Percentiles rank a stretch among this genome's conserved stretches.
Conservation (phyloP, 305 asterid species). For the Fraxinus platypoda region DNA sequence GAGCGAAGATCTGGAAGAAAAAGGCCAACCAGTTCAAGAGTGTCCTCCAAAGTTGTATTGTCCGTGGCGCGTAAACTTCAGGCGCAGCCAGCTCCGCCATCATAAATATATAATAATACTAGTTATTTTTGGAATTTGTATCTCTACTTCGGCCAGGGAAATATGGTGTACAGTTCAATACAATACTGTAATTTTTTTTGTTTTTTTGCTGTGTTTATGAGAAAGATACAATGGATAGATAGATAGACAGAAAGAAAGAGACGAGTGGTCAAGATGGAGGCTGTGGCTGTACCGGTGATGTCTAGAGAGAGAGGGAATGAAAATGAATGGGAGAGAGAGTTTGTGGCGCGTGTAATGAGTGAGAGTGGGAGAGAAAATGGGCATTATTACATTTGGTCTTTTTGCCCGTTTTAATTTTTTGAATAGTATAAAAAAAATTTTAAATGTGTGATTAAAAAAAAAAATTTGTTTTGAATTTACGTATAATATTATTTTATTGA, state of each 20-base stretch:
- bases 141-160: background rate
- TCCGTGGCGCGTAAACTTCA: constrained; percentile 78
- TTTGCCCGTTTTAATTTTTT: too few species aligned
- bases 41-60: constrained; percentile 75
- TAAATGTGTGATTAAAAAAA: too few species aligned
- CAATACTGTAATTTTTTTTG: background rate
- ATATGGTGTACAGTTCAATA: background rate
- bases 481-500: too few species aligned
- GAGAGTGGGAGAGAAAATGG: background rate
- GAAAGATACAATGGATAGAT: background rate
- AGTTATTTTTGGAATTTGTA: background rate
- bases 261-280: background rate
- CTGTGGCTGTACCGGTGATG: background rate
- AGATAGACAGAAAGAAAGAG: background rate
- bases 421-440: too few species aligned
- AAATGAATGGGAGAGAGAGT: background rate
- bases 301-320: background rate
- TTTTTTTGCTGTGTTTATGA: background rate
- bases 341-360: background rate
- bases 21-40: constrained; percentile 79
- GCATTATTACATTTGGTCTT: too few species aligned
- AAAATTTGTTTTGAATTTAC: too few species aligned
- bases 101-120: background rate
- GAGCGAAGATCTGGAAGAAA: constrained; percentile 87
- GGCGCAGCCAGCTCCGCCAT: constrained; percentile 86